Conservation (phyloP, 257 asterid genomes). For the Rubia yunnanensis region DNA sequence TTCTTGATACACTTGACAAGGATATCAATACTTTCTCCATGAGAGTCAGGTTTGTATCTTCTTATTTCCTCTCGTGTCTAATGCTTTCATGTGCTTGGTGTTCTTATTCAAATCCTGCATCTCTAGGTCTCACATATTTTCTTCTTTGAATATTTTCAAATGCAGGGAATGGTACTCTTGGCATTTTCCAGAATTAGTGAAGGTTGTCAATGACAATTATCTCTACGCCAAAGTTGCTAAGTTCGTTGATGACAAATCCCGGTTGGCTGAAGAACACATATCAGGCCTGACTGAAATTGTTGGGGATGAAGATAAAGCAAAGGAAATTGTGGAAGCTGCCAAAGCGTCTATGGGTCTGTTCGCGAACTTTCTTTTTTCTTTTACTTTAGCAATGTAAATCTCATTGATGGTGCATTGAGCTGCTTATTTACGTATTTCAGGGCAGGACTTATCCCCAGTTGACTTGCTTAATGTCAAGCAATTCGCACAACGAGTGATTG, state of each 20-base stretch:
- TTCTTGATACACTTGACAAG: conserved; percentile 92
- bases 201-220: conserved; percentile 84
- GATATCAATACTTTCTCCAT: conserved; percentile 87
- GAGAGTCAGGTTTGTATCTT: conserved; percentile 70
- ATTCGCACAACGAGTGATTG: conserved; percentile 90
- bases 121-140: background rate
- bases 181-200: conserved; percentile 93
- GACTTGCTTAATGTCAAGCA: conserved; percentile 87
- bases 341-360: conserved; percentile 93
- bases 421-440: conserved; percentile 28
- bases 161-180: conserved; percentile 97
- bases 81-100: background rate
- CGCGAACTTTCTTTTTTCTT: background rate
- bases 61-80: background rate
- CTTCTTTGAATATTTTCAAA: conserved; percentile 3
- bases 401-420: conserved; percentile 6
- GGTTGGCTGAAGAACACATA: conserved; percentile 54
- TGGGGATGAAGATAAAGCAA: conserved; percentile 95
- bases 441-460: conserved; percentile 83
- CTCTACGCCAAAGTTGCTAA: conserved; percentile 85
- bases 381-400: background rate
- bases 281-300: conserved; percentile 59
- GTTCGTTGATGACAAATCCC: conserved; percentile 75
- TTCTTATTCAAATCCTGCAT: background rate
- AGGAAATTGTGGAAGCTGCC: conserved; percentile 88